Evolutionary conservation across 2,329 filamentous ascomycete genomes (phyloP), one percentile per base, ranked within the genome.

Genomic region (Sclerotinia trifoliorum): DNA sequence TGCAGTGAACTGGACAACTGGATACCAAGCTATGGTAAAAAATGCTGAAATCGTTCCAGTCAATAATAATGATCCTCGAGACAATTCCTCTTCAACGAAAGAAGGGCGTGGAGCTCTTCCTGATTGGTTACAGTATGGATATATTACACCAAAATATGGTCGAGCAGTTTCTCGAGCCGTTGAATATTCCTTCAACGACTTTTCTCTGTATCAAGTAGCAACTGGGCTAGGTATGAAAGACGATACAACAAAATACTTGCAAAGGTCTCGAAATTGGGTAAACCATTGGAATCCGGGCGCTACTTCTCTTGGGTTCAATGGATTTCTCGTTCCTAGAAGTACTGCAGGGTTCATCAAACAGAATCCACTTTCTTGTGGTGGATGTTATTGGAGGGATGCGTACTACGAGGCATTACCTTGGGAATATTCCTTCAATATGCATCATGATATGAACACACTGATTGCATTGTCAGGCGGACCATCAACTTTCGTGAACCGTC

Each of bases 161-260:
- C 83, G 90, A 21, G 87, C 88, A 0, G 87, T 91, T 2, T 88
- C 83, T 39, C 81, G 88, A 7, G 86, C 88, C 0, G 83, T 91
- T 0, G 89, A 91, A 75, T 92, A 91, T 74, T 82, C 87, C 0
- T 82, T 83, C 55, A 91, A 92, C 74, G 90, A 92, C 76, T 92
- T 91, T 72, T 83, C 82, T 0, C 79, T 92, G 3, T 84, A 86
- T 69, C 86, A 89, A 74, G 86, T 92, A 15, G 90, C 90, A 3
- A 77, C 74, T 1, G 88, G 88, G 0, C 77, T 90, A 8, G 82
- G 81, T 3, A 82, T 84, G 83, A 86, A 73, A 81, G 86, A 55
- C 81, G 85, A 89, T 55, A 84, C 85, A 15, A 70, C 78, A 3
- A 88, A 82, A 66, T 92, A 91, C 71, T 79, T 90, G 32, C 79